Percentiles rank a stretch among this genome's conserved stretches.
phyloP scores from a whole-genome alignment of 768 basidiomycete genomes.

The Kwoniella heveanensis region DNA sequence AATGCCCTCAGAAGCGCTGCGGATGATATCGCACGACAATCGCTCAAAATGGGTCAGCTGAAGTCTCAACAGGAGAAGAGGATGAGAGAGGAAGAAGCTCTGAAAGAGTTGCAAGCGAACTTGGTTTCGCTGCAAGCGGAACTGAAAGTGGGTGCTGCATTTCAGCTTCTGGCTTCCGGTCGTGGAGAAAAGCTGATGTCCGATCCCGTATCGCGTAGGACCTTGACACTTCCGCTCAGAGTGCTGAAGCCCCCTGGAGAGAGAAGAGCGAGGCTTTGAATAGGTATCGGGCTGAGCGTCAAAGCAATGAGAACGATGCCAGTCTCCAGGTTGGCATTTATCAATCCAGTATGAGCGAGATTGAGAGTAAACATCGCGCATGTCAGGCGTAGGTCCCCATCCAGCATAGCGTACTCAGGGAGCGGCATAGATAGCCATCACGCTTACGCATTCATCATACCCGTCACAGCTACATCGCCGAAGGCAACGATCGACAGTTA shows the following conservation, averaged over 20 bases:
- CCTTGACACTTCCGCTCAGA: slow-evolving; percentile 39
- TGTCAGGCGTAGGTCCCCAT: slow-evolving; percentile 40
- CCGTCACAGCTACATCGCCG: slow-evolving; percentile 68
- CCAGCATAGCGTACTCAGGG: too few species aligned
- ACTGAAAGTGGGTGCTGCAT: slow-evolving; percentile 33
- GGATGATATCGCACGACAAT: slow-evolving; percentile 37
- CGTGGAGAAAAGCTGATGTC: too few species aligned
- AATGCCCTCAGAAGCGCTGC: slow-evolving; percentile 30
- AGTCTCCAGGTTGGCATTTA: slow-evolving; percentile 44
- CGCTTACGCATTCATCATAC: neutral
- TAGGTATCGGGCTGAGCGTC: slow-evolving; percentile 37
- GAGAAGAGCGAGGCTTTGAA: slow-evolving; percentile 45
- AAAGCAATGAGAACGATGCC: slow-evolving; percentile 47
- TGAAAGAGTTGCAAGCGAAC: slow-evolving; percentile 42
- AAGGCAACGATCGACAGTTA: slow-evolving; percentile 66
- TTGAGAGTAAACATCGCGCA: slow-evolving; percentile 46
- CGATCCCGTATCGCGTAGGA: slow-evolving; percentile 25
- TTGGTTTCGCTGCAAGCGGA: slow-evolving; percentile 34
- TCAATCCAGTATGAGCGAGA: slow-evolving; percentile 42
- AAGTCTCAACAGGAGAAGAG: slow-evolving; percentile 36
- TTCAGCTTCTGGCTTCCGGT: neutral
- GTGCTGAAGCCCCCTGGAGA: slow-evolving; percentile 49
- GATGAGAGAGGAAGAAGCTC: slow-evolving; percentile 40
- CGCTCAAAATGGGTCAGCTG: slow-evolving; percentile 39
- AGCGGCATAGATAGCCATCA: too few species aligned